These are phyloP conservation scores for Monosporascus sp. DNA, from an alignment of 2,329 filamentous ascomycete genomes.

Conservation along the genomic window DNA sequence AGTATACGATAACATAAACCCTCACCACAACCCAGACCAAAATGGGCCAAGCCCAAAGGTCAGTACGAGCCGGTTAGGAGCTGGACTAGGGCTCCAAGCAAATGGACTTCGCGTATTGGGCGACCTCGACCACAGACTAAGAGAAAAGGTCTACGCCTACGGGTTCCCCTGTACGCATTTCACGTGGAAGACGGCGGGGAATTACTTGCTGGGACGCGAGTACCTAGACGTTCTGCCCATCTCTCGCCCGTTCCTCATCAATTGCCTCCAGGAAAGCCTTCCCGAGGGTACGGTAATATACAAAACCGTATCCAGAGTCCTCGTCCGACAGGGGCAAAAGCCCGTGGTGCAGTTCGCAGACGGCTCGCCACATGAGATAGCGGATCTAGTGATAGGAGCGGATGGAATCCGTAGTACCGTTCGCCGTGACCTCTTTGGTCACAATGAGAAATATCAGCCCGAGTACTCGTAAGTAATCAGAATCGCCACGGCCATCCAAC, in stretches of 20 bases:
- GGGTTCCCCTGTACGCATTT: constrained; percentile 10
- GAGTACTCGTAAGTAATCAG: constrained; percentile 4
- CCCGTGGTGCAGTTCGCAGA: constrained; percentile 8
- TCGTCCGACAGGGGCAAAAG: constrained; percentile 3
- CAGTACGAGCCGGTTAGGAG: constrained; percentile 7
- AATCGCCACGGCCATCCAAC: background rate
- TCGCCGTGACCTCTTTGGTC: constrained; percentile 6
- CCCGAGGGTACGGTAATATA: constrained; percentile 3
- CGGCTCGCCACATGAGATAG: constrained; percentile 6
- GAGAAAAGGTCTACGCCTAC: constrained; percentile 4
- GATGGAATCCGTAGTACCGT: constrained; percentile 10
- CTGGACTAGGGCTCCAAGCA: constrained; percentile 10
- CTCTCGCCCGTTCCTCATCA: constrained; percentile 8
- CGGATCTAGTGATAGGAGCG: constrained; percentile 7
- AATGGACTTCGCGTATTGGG: constrained; percentile 7
- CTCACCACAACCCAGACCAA: background rate
- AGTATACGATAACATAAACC: constrained; percentile 8
- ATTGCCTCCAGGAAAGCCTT: constrained; percentile 6
- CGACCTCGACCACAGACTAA: constrained; percentile 6
- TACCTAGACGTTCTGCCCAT: constrained; percentile 7
- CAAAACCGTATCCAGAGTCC: constrained; percentile 4
- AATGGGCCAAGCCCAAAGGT: background rate
- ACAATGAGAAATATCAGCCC: constrained; percentile 5
- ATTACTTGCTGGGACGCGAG: constrained; percentile 7
- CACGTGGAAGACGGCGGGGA: constrained; percentile 7